phyloP scores from a whole-genome alignment of 257 asterid genomes.

The Anisodus tanguticus region DNA sequence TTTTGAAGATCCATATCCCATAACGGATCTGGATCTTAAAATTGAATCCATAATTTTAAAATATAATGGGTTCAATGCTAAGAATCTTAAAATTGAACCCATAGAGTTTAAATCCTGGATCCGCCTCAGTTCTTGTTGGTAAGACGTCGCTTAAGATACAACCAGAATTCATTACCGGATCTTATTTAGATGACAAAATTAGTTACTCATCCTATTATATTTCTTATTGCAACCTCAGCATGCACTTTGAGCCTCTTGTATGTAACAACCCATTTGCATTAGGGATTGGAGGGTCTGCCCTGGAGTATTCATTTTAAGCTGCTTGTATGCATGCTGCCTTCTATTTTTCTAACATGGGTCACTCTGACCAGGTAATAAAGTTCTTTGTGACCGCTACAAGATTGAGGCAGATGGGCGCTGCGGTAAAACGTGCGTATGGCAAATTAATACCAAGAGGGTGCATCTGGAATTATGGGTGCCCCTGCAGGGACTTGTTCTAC shows the following conservation, averaged over 20 bases:
- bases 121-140: not conserved
- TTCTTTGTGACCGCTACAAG: constrained; percentile 75
- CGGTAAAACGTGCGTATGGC: constrained; percentile 68
- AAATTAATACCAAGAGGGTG: constrained; percentile 6
- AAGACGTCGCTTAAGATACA: not conserved
- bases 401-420: constrained; percentile 59
- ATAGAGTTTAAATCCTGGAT: too few relatives aligned
- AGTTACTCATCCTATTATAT: not conserved
- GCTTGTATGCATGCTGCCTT: constrained; percentile 12
- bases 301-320: not conserved
- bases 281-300: not conserved
- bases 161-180: too few relatives aligned
- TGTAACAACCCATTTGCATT: not conserved
- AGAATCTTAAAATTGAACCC: too few relatives aligned
- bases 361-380: constrained; percentile 57
- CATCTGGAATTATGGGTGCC: not conserved
- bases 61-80: too few relatives aligned
- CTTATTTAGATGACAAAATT: too few relatives aligned
- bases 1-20: too few relatives aligned
- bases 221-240: not conserved
- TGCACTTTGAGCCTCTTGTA: not conserved
- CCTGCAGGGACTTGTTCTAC: not conserved
- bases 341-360: constrained; percentile 7
- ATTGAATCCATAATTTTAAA: too few relatives aligned
- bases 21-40: too few relatives aligned